Base-by-base conservation (phyloP, 305 asterid species). In the Fraxinus ornus region DNA sequence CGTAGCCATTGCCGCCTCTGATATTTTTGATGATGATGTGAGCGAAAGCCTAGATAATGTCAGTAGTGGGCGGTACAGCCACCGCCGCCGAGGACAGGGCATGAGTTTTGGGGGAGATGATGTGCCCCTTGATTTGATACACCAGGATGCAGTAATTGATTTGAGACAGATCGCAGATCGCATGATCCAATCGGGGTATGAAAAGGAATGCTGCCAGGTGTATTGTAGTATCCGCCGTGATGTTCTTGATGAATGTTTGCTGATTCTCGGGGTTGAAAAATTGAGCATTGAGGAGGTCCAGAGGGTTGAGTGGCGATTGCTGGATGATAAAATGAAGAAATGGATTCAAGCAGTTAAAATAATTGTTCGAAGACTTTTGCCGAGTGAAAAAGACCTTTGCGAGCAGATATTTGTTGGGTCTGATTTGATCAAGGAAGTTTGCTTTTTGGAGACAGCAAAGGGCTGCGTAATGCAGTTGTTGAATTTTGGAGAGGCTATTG, bases 401-500 rank as follows among this genome's bases (percentile, higher is more conserved):
- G 95, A 93, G 84, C 94, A 88, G 82, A 89, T 94, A 52, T 93
- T 94, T 77, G 79, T 78, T 19, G 95, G 89, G 57, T 93, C 97
- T 7, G 94, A 93, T 78, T 77, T 91, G 91, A 90, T 93, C 82
- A 85, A 86, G 84, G 99, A 94, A 82, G 95, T 93, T 81, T 95
- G 98, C 81, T 95, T 95, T 82, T 83, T 90, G 19, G 97, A 93
- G 89, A 89, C 98, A 17, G 90, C 97, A 0, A 95, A 94, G 87
- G 97, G 97, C 70, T 92, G 95, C 41, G 93, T 95, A 83, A 91
- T 95, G 98, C 98, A 95, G 92, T 80, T 95, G 79, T 85, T 95
- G 92, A 95, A 94, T 88, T 95, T 95, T 30, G 99, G 97, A 47
- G 98, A 95, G 88, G 98, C 99, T 7, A 95, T 95, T 49, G 96